Base-by-base conservation (phyloP, 2,329 filamentous ascomycete genomes). In the Ascochyta rabiei region DNA sequence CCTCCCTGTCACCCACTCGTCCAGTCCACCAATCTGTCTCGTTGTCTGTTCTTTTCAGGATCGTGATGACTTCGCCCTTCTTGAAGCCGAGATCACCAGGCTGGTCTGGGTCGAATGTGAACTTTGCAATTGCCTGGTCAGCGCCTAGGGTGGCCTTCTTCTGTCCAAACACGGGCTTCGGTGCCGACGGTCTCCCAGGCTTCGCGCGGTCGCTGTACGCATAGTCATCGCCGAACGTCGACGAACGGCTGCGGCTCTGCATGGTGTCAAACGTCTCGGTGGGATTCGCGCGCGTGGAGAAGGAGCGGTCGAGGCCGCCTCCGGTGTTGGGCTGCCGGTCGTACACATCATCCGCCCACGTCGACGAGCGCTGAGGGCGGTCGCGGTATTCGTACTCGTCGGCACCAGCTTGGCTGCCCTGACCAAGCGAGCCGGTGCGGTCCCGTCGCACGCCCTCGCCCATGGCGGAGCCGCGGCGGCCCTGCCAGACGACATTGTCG, bases 21-120 rank as follows among this genome's bases (percentile, higher is more conserved):
- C 95, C 95, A 16, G 93, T 98, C 95, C 93, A 98, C 93, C 93
- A 98, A 75, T 98, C 93, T 53, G 92, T 93, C 54, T 91, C 89
- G 66, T 89, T 97, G 4, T 98, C 91, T 5, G 93, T 98, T 76
- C 90, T 89, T 81, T 99, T 97, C 53, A 96, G 75, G 53, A 99
- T 92, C 1, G 92, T 97, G 62, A 99, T 97, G 52, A 98, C 77
- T 26, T 99, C 95, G 18, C 95, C 95, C 82, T 99, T 99, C 80
- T 96, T 96, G 78, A 99, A 99, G 0, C 89, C 91, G 52, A 98
- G 75, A 73, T 99, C 93, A 4, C 93, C 93, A 0, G 91, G 87
- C 75, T 97, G 93, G 68, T 96, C 93, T 0, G 92, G 88, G 60
- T 98, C 93, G 71, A 99, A 99, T 2, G 90, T 96, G 76, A 90